phyloP scores from a whole-genome alignment of 306 rosid genomes.

The Quercus berberidifolia region DNA sequence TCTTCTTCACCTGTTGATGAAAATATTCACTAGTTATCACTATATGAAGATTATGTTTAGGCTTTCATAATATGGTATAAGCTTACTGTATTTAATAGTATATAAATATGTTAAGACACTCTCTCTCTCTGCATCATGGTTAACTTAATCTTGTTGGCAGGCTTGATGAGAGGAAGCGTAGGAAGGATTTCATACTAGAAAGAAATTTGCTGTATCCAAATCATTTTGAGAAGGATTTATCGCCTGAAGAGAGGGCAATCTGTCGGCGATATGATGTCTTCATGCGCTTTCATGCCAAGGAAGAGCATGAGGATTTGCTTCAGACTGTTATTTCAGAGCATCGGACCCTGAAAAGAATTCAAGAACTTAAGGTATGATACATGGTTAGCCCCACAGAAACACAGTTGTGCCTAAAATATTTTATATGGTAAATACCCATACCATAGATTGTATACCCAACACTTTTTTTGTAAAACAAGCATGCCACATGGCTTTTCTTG shows the following conservation, averaged over 20 bases:
- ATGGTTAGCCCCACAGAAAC: not conserved
- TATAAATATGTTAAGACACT: not conserved
- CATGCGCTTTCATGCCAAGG: conserved; percentile 91
- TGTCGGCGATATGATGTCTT: conserved; percentile 70
- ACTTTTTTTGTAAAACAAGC: not conserved
- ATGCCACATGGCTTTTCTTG: not conserved
- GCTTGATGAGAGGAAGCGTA: conserved; percentile 91
- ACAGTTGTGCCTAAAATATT: not conserved
- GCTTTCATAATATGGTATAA: not conserved
- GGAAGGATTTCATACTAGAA: conserved; percentile 85
- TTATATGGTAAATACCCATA: not conserved
- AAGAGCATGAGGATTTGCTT: conserved; percentile 77
- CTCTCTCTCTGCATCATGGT: conserved; percentile 14
- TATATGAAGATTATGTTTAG: not conserved
- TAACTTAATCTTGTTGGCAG: conserved; percentile 38
- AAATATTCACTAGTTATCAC: not conserved
- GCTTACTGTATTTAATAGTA: not conserved
- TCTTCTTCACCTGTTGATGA: not conserved
- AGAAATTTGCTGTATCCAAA: conserved; percentile 76
- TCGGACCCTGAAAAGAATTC: conserved; percentile 61
- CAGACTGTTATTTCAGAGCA: conserved; percentile 58
- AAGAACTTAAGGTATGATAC: conserved; percentile 79
- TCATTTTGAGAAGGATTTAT: conserved; percentile 72
- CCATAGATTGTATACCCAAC: not conserved
- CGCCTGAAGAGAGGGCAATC: conserved; percentile 67